Base-by-base conservation (phyloP, 495 filamentous ascomycete genomes). In the Xylaria cubensis region DNA sequence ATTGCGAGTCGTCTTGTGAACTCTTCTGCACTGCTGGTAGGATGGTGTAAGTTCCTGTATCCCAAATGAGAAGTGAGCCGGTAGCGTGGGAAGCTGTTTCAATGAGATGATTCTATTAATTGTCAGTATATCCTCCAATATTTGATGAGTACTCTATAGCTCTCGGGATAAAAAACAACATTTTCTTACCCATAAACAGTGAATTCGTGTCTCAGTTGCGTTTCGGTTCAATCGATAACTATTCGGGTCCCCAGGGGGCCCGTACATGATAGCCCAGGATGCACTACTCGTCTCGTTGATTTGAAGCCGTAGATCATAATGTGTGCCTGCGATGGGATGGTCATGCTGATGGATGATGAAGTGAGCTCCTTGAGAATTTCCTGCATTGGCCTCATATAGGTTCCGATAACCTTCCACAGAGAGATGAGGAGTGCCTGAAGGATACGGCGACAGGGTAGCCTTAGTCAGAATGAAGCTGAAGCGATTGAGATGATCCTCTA, bases 271-370 rank as follows among this genome's bases (percentile, higher is more conserved):
- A 0, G 90, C 87, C 83, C 89, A 92, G 70, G 86, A 89, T 9
- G 88, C 84, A 5, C 87, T 88, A 74, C 90, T 92, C 1, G 88
- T 84, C 64, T 85, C 83, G 17, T 88, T 91, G 77, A 92, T 89
- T 76, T 93, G 90, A 2, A 93, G 80, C 17, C 90, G 84, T 4
- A 93, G 80, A 77, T 92, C 91, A 80, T 92, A 90, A 70, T 90
- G 88, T 0, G 84, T 81, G 13, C 90, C 90, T 17, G 90, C 88
- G 10, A 91, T 80, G 3, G 90, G 90, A 77, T 92, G 90, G 71
- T 92, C 90, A 75, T 92, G 90, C 74, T 92, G 90, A 76, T 92
- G 89, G 36, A 92, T 83, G 44, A 92, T 85, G 72, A 91, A 92
- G 74, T 92, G 90, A 29, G 79, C 81, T 12, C 89, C 90, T 21